phyloP scores from a whole-genome alignment of 2,329 filamentous ascomycete species.

The Scedosporium aurantiacum region DNA sequence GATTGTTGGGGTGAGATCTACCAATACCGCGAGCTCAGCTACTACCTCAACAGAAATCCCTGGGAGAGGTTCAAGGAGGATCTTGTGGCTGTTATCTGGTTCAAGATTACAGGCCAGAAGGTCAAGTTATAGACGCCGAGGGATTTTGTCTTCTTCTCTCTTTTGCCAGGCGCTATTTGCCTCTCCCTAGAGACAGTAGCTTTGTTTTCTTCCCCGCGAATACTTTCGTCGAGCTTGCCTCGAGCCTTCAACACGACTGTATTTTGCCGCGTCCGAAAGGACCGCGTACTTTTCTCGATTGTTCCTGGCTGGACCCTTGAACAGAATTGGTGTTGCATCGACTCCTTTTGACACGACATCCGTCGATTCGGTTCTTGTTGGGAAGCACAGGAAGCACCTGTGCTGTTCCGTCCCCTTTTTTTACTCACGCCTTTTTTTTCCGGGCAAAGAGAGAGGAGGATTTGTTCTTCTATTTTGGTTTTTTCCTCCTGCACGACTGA shows the following conservation, averaged over 20 bases:
- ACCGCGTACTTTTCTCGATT: too few relatives aligned
- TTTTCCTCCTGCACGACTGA: not conserved
- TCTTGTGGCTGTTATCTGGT: constrained; percentile 48
- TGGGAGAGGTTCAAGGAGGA: constrained; percentile 73
- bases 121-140: constrained; percentile 37
- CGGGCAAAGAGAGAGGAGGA: not conserved
- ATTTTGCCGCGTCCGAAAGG: too few relatives aligned
- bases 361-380: not conserved
- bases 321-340: too few relatives aligned
- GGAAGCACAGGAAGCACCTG: not conserved
- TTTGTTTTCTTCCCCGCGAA: not conserved
- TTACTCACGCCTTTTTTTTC: not conserved
- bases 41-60: constrained; percentile 70
- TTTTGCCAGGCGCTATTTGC: too few relatives aligned
- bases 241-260: too few relatives aligned
- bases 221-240: too few relatives aligned
- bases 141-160: not conserved
- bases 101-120: constrained; percentile 50
- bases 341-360: not conserved
- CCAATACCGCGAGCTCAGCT: constrained; percentile 82
- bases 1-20: constrained; percentile 99
- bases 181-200: not conserved
- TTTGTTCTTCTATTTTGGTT: not conserved
- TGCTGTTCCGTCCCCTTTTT: not conserved
- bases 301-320: too few relatives aligned